Evolutionary conservation across 2,329 filamentous ascomycete genomes (phyloP).

Genomic region (Nemania bipapillata): DNA sequence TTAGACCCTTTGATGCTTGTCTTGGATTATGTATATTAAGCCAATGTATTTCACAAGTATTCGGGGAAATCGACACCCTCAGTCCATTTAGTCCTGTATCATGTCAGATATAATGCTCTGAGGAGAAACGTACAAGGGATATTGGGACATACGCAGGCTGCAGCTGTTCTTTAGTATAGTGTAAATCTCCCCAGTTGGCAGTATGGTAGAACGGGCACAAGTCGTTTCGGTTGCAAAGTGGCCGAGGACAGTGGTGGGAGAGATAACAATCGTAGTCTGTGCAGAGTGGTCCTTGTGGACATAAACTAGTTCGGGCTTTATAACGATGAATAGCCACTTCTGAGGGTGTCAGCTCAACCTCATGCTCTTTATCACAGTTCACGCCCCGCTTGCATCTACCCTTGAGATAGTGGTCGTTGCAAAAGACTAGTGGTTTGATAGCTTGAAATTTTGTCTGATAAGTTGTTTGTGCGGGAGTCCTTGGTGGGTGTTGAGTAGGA

Average conservation of each 20-base stretch:
- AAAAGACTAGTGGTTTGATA: constrained; percentile 50
- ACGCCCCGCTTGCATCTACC: constrained; percentile 48
- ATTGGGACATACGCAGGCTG: constrained; percentile 41
- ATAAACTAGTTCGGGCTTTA: constrained; percentile 52
- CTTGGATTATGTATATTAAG: constrained; percentile 1
- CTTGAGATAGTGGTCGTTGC: constrained; percentile 52
- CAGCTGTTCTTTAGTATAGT: constrained; percentile 49
- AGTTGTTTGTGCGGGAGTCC: constrained; percentile 47
- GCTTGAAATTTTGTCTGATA: constrained; percentile 51
- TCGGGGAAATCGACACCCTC: constrained; percentile 59
- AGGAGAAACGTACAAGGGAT: not conserved
- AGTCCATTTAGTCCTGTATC: constrained; percentile 47
- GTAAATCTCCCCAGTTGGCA: constrained; percentile 49
- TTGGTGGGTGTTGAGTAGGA: constrained; percentile 49
- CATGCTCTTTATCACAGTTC: constrained; percentile 50
- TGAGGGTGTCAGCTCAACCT: constrained; percentile 46
- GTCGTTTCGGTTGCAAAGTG: constrained; percentile 44
- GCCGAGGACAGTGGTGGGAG: constrained; percentile 51
- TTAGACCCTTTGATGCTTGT: not conserved
- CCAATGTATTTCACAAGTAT: constrained; percentile 58
- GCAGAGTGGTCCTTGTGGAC: constrained; percentile 50
- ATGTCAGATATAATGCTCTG: constrained; percentile 30
- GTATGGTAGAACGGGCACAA: constrained; percentile 49
- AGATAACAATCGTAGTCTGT: constrained; percentile 52
- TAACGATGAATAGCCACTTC: constrained; percentile 53